Evolutionary conservation across 805 yeast species (phyloP).

Genomic region (Suhomyces pyralidae): DNA sequence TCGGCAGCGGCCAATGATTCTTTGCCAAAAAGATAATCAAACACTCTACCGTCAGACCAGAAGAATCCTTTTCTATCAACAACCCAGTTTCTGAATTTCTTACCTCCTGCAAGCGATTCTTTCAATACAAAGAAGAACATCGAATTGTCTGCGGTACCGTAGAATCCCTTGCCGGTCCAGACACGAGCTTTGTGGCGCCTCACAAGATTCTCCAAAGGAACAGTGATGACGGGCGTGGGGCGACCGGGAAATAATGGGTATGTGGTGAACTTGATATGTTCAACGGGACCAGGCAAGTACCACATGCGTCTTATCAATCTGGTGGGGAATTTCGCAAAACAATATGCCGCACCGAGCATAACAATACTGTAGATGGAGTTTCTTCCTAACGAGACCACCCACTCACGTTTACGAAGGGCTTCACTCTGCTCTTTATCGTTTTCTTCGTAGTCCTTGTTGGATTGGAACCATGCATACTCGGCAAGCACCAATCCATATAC

Average conservation of each 20-base stretch:
- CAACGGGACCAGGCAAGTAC: conserved; percentile 62
- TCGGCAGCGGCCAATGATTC: conserved; percentile 77
- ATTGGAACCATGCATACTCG: conserved; percentile 54
- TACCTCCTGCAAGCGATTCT: conserved; percentile 44
- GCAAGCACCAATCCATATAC: conserved; percentile 63
- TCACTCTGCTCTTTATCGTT: conserved; percentile 47
- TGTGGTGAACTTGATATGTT: conserved; percentile 61
- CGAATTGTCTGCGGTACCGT: conserved; percentile 75
- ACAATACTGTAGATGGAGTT: conserved; percentile 28
- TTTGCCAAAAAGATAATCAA: conserved; percentile 77
- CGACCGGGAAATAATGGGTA: conserved; percentile 75
- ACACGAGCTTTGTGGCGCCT: conserved; percentile 63
- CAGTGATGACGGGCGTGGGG: conserved; percentile 70
- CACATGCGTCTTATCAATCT: conserved; percentile 72
- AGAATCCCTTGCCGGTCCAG: conserved; percentile 86
- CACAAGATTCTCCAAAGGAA: conserved; percentile 55
- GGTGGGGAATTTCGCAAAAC: conserved; percentile 51
- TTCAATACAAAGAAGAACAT: conserved; percentile 71
- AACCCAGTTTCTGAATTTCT: conserved; percentile 58
- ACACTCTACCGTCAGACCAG: conserved; percentile 90
- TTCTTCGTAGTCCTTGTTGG: conserved; percentile 49
- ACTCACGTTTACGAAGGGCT: conserved; percentile 41
- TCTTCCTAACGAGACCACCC: conserved; percentile 27
- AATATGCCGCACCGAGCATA: conserved; percentile 29
- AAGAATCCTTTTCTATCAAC: conserved; percentile 85